Evolutionary conservation across 352 stramenopile genomes (phyloP), one percentile per base, ranked within the genome.

Genomic region (Thraustotheca clavata): DNA sequence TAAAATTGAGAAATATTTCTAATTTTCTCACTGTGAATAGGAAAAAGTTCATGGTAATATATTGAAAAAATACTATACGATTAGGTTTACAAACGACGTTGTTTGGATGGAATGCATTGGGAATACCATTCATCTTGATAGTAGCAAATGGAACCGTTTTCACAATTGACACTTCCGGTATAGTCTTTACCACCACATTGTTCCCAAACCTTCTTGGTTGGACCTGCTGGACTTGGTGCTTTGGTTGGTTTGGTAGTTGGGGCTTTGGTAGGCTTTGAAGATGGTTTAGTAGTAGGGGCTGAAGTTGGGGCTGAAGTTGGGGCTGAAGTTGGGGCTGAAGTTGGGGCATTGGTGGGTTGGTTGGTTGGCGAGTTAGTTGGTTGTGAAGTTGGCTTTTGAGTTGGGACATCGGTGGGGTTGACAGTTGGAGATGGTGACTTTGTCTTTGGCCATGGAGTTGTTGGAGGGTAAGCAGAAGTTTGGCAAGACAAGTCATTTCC

Each of bases 101-200:
- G 38, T 20, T 43, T 16, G 16, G 38, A 18, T 20, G 73, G 75
- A 4, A 80, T 57, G 60, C 75, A 82, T 59, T 82, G 75, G 26
- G 71, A 76, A 67, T 80, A 82, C 75, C 73, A 82, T 6, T 73
- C 49, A 40, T 77, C 75, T 14, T 55, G 31, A 47, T 33, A 68
- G 27, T 65, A 68, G 67, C 74, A 82, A 26, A 61, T 60, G 7
- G 69, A 60, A 8, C 73, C 73, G 0, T 26, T 7, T 26, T 70
- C 52, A 59, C 68, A 73, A 14, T 73, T 46, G 2, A 40, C 69
- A 2, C 33, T 22, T 18, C 68, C 62, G 12, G 61, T 41, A 52
- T 62, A 52, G 40, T 41, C 54, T 11, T 54, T 54, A 16, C 68
- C 68, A 11, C 68, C 68, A 29, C 68, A 73, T 49, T 71, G 68